Percentiles rank a stretch among this genome's conserved stretches.
Evolutionary conservation across 345 rosid genomes (phyloP).

Genomic region (Acer negundo): DNA sequence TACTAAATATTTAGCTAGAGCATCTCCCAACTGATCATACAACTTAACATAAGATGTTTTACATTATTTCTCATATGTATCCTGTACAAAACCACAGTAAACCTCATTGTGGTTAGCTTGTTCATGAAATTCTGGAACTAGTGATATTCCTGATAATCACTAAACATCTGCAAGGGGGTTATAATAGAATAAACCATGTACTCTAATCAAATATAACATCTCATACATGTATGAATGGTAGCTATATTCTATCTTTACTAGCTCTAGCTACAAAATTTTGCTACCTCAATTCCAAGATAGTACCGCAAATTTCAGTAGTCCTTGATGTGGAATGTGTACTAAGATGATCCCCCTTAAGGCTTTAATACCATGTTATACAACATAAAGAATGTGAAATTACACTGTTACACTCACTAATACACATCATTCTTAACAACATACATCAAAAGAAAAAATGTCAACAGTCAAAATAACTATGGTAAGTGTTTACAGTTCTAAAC

Average conservation of each 20-base stretch:
- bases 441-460: neutral
- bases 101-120: neutral
- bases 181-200: neutral
- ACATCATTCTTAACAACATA: neutral
- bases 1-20: neutral
- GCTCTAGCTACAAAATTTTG: neutral
- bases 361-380: neutral
- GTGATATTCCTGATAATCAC: neutral
- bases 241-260: neutral
- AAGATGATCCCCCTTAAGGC: neutral
- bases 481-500: slow-evolving; percentile 3
- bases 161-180: neutral
- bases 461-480: slow-evolving; percentile 2
- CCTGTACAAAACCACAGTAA: neutral
- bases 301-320: neutral
- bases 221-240: neutral
- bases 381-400: neutral
- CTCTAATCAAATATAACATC: too few species aligned
- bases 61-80: neutral
- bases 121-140: neutral
- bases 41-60: neutral
- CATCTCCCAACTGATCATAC: neutral
- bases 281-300: neutral
- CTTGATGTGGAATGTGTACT: neutral
- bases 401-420: neutral